Evolutionary conservation across 164 flowering plant genomes (phyloP), one percentile per base, ranked within the genome.

Genomic region (Buxus sempervirens): DNA sequence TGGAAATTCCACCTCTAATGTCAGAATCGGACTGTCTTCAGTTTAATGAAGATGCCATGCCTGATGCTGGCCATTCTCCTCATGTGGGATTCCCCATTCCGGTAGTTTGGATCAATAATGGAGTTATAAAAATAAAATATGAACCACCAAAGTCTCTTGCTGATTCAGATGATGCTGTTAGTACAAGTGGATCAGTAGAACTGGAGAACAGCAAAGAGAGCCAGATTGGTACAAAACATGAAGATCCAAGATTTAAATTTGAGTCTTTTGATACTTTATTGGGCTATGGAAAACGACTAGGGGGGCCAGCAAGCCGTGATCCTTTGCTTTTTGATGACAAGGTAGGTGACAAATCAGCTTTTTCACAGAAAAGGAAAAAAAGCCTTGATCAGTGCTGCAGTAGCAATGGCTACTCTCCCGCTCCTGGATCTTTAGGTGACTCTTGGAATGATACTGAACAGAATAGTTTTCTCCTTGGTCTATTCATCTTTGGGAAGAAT

Each of bases 401-500:
- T 65, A 57, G 71, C 45, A 27, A 60, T 65, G 27, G 64, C 64
- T 48, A 32, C 68, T 49, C 20, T 70, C 72, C 74, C 0, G 84
- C 83, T 61, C 96, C 96, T 49, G 90, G 85, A 3, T 68, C 72
- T 4, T 26, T 60, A n/a, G 66, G 71, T 27, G 77, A 60, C 10
- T 16, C 77, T 10, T 95, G 98, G 99, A 83, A 70, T 72, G 87
- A 86, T 65, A 27, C 73, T 61, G 98, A 95, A 64, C 78, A 74
- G 64, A 80, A 70, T 27, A 78, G 83, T 69, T 86, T 95, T 76
- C 79, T 95, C 63, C 93, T 95, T 55, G 91, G 96, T 61, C 75
- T 95, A n/a, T 89, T 92, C 68, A 84, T 92, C 14, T 90, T 89
- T 75, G 96, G 95, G 62, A 95, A 95, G 77, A 89, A 90, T 65